These are phyloP conservation scores for Endocalyx cinctus DNA, from an alignment of 2,329 filamentous ascomycete genomes.

Conservation along the genomic window DNA sequence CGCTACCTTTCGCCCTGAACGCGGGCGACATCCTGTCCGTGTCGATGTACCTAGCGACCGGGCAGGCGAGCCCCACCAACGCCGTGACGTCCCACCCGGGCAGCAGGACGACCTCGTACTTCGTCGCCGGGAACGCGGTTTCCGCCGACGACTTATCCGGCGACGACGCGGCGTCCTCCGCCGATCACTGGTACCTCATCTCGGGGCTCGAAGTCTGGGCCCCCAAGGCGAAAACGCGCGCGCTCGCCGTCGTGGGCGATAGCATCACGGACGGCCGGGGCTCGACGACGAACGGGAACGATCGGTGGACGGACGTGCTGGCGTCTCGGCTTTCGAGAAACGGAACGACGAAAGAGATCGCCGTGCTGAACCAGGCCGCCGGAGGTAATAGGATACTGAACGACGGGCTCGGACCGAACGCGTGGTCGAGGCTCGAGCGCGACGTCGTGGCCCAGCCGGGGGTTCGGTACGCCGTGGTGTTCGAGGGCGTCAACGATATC, in stretches of 20 bases:
- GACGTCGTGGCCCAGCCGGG: slow-evolving; percentile 54
- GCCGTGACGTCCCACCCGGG: slow-evolving; percentile 58
- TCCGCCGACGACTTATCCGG: slow-evolving; percentile 34
- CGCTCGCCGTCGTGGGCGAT: slow-evolving; percentile 58
- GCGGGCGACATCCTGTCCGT: slow-evolving; percentile 47
- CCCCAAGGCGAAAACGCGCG: slow-evolving; percentile 28
- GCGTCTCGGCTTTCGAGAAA: slow-evolving; percentile 37
- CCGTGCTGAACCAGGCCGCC: slow-evolving; percentile 56
- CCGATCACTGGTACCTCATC: slow-evolving; percentile 55
- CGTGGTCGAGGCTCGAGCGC: slow-evolving; percentile 51
- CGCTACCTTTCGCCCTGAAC: slow-evolving; percentile 37
- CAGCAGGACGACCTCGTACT: slow-evolving; percentile 53
- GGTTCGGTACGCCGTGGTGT: slow-evolving; percentile 53
- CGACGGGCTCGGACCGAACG: slow-evolving; percentile 57
- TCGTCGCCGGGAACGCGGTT: slow-evolving; percentile 48
- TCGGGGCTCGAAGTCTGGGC: slow-evolving; percentile 52
- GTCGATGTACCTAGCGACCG: slow-evolving; percentile 52
- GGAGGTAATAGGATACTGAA: slow-evolving; percentile 58
- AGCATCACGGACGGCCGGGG: slow-evolving; percentile 62
- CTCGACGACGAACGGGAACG: slow-evolving; percentile 52
- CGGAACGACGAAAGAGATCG: no score
- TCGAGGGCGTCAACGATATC: slow-evolving; percentile 63
- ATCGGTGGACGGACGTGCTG: slow-evolving; percentile 38
- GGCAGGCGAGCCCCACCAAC: slow-evolving; percentile 43
- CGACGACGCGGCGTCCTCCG: slow-evolving; percentile 11